phyloP scores from a whole-genome alignment of 768 basidiomycete species.

The Leccinum variicolor region DNA sequence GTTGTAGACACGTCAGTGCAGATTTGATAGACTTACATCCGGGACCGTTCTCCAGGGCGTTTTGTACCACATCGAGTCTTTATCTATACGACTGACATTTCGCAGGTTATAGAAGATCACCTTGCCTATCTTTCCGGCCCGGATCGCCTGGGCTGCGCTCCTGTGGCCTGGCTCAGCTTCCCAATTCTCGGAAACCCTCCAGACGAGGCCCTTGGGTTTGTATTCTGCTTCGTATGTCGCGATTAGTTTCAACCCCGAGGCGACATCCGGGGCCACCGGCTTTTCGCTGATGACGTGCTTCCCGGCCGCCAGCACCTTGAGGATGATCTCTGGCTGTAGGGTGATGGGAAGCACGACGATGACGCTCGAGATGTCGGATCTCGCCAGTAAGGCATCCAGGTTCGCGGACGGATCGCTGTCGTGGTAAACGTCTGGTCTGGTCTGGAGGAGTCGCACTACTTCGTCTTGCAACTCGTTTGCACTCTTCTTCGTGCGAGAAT shows the following conservation, averaged over 20 bases:
- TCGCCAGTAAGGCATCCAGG: conserved; percentile 62
- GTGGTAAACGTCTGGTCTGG: conserved; percentile 51
- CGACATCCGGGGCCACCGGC: conserved; percentile 73
- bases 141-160: conserved; percentile 45
- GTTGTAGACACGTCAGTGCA: background rate
- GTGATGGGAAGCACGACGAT: conserved; percentile 78
- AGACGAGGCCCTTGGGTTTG: conserved; percentile 65
- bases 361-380: conserved; percentile 69
- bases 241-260: conserved; percentile 60
- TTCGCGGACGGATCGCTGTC: conserved; percentile 44
- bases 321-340: conserved; percentile 63
- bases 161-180: conserved; percentile 61
- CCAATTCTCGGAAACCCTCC: conserved; percentile 80
- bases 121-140: conserved; percentile 65
- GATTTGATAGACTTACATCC: conserved; percentile 48
- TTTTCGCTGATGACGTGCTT: conserved; percentile 92
- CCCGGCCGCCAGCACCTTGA: conserved; percentile 63
- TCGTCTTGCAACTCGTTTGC: conserved; percentile 49
- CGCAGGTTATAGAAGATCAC: conserved; percentile 63
- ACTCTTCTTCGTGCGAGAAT: conserved; percentile 71
- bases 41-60: conserved; percentile 83
- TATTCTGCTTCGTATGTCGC: conserved; percentile 60
- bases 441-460: conserved; percentile 39
- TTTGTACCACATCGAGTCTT: conserved; percentile 72
- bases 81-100: conserved; percentile 50